Percentiles rank a stretch among this genome's conserved stretches.
phyloP scores from a whole-genome alignment of 2,329 filamentous ascomycete species.

The Diaporthe sp. region DNA sequence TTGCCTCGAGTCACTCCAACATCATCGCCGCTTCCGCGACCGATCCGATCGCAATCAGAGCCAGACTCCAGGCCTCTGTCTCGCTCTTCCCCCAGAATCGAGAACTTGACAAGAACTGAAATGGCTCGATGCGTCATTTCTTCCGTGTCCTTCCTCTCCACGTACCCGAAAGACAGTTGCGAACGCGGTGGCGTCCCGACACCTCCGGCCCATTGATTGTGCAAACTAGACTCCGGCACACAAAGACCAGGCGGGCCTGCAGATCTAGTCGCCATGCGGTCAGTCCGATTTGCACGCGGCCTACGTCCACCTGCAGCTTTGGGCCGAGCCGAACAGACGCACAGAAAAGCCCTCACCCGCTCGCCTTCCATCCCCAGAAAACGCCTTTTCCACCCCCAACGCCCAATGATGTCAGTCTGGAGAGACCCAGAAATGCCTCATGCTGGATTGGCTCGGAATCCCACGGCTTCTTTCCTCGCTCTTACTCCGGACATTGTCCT shows the following conservation, averaged over 20 bases:
- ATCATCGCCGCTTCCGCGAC: slow-evolving; percentile 11
- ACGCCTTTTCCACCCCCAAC: slow-evolving; percentile 15
- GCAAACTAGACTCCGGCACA: neutral
- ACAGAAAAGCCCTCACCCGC: slow-evolving; percentile 37
- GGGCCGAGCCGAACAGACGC: slow-evolving; percentile 20
- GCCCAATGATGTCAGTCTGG: slow-evolving; percentile 38
- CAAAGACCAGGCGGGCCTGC: slow-evolving; percentile 3
- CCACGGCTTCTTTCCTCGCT: slow-evolving; percentile 39
- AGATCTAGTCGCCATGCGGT: slow-evolving; percentile 28
- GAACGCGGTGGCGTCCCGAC: slow-evolving; percentile 19
- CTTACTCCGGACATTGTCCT: slow-evolving; percentile 39
- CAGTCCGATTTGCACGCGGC: slow-evolving; percentile 32
- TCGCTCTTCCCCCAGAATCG: neutral
- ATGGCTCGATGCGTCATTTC: slow-evolving; percentile 18
- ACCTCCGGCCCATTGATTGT: slow-evolving; percentile 10
- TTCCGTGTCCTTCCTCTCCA: neutral
- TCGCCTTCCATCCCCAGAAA: slow-evolving; percentile 35
- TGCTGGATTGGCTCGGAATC: slow-evolving; percentile 37
- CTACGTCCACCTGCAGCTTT: slow-evolving; percentile 20
- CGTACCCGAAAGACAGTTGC: neutral
- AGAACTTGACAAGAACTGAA: neutral
- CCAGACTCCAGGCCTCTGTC: neutral
- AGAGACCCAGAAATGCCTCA: slow-evolving; percentile 30
- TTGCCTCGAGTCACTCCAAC: slow-evolving; percentile 30
- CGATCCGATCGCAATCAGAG: neutral